Conservation (phyloP, 768 basidiomycete genomes). For the Coprinopsis strossmayeri region DNA sequence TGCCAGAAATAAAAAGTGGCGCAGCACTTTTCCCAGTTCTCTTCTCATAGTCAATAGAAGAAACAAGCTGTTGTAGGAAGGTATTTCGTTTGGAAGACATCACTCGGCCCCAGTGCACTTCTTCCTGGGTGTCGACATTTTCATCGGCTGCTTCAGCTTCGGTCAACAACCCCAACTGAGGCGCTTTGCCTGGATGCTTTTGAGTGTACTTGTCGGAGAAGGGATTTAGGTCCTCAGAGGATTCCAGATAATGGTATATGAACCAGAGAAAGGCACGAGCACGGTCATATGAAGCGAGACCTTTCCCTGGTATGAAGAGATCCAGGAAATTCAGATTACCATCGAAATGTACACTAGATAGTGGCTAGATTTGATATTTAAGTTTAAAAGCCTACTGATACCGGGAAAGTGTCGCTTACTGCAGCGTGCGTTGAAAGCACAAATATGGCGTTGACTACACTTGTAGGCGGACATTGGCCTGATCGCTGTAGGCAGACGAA, state of each 20-base stretch:
- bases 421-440: constrained; percentile 73
- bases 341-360: constrained; percentile 68
- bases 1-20: constrained; percentile 44
- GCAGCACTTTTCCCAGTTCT: constrained; percentile 31
- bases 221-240: constrained; percentile 56
- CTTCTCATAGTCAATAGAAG: constrained; percentile 45
- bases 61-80: constrained; percentile 66
- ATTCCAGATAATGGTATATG: constrained; percentile 76
- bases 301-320: constrained; percentile 69
- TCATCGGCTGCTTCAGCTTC: constrained; percentile 51
- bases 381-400: not conserved
- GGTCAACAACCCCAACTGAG: constrained; percentile 49
- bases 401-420: constrained; percentile 34
- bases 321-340: constrained; percentile 72
- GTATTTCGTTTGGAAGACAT: constrained; percentile 70
- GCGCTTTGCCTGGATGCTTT: constrained; percentile 54
- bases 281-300: constrained; percentile 64
- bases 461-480: constrained; percentile 70
- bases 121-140: constrained; percentile 74
- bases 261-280: constrained; percentile 81
- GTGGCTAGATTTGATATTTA: constrained; percentile 31
- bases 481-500: constrained; percentile 34
- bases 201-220: constrained; percentile 65
- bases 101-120: constrained; percentile 67
- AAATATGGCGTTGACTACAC: constrained; percentile 82